Conservation (phyloP, 805 yeast genomes). For the Yarrowia sp. region DNA sequence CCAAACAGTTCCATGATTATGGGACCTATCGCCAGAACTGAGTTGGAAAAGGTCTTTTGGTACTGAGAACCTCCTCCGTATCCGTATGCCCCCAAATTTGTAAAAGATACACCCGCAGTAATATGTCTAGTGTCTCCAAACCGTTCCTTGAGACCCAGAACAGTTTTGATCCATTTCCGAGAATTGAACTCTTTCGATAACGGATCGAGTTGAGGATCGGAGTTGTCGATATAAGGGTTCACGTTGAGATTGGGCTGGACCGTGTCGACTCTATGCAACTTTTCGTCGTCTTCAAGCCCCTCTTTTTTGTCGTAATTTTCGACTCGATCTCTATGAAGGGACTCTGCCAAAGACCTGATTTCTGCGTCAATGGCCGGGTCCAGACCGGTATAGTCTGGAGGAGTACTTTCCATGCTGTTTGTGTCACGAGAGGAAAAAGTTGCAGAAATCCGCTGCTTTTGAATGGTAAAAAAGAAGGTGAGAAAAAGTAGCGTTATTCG, state of each 20-base stretch:
- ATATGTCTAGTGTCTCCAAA: conserved; percentile 37
- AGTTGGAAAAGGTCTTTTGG: conserved; percentile 56
- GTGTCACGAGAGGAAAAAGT: neutral
- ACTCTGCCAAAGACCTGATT: conserved; percentile 12
- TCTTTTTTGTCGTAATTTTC: neutral
- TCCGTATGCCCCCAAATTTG: conserved; percentile 58
- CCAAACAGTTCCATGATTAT: conserved; percentile 30
- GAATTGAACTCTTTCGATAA: conserved; percentile 52
- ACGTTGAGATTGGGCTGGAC: neutral
- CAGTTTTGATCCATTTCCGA: conserved; percentile 60
- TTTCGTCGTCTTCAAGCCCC: neutral
- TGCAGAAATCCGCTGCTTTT: neutral
- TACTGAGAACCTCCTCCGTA: conserved; percentile 60
- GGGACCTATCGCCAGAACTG: conserved; percentile 43
- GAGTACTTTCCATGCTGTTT: neutral
- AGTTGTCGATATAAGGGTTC: conserved; percentile 33
- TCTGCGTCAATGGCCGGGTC: conserved; percentile 2
- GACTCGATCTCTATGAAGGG: neutral
- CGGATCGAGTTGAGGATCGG: conserved; percentile 57
- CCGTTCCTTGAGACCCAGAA: conserved; percentile 42
- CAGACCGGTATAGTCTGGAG: neutral
- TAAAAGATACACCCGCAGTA: conserved; percentile 57
- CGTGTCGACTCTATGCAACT: neutral
- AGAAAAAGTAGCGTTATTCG: neutral
- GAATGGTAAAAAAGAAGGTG: neutral